Conservation (phyloP, 345 rosid genomes). For the Stellera chamaejasme region DNA sequence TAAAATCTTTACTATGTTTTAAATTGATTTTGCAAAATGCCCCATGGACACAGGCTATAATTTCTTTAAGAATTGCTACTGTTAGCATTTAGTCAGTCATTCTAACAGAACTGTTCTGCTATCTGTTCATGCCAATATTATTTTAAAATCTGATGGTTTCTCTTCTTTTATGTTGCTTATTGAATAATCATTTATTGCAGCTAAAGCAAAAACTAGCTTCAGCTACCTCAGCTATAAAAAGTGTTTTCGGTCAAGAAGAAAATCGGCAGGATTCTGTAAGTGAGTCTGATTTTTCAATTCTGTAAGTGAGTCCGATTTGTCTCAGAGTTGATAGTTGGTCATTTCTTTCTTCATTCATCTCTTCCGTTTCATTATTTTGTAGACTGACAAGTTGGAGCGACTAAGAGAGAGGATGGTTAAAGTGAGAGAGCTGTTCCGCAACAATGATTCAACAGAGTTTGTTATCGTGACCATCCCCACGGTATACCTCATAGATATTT, state of each 20-base stretch:
- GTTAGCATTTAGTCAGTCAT: too few species aligned
- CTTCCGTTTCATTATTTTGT: conserved; percentile 9
- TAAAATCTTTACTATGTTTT: background rate
- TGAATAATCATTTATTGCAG: conserved; percentile 28
- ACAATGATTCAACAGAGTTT: conserved; percentile 83
- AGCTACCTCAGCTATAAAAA: conserved; percentile 94
- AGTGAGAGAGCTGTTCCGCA: conserved; percentile 94
- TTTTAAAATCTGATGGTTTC: background rate
- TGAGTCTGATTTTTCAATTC: too few species aligned
- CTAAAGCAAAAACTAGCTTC: conserved; percentile 84
- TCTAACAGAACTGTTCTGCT: too few species aligned
- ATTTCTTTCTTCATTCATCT: background rate
- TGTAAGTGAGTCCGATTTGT: conserved; percentile 18
- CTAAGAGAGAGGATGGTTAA: conserved; percentile 94
- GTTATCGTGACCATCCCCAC: conserved; percentile 95
- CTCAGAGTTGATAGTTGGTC: conserved; percentile 12
- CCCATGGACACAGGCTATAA: too few species aligned
- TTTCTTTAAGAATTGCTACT: too few species aligned
- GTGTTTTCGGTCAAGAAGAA: conserved; percentile 82
- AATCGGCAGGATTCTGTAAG: conserved; percentile 50
- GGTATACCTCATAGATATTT: conserved; percentile 23
- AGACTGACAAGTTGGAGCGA: conserved; percentile 82
- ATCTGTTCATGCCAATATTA: background rate
- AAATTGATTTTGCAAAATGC: background rate
- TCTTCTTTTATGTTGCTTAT: background rate